These are phyloP conservation scores for Aspergillus costaricaensis DNA, from an alignment of 2,329 filamentous ascomycete genomes.

Conservation along the genomic window DNA sequence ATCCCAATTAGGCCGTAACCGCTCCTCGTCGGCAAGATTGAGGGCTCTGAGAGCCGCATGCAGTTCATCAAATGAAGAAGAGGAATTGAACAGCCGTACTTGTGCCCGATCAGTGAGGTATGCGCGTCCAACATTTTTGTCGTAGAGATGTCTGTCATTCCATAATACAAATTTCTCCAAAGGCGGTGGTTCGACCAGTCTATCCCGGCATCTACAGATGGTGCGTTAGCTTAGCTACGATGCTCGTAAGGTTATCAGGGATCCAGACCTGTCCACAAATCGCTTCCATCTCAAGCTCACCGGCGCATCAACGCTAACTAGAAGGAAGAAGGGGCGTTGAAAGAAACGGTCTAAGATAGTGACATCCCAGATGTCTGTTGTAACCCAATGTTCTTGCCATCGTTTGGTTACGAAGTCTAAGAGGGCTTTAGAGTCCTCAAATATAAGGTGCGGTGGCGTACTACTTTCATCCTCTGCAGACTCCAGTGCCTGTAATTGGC, in stretches of 20 bases:
- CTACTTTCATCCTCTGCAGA: constrained; percentile 19
- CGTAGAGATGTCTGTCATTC: constrained; percentile 76
- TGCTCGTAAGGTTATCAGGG: neutral
- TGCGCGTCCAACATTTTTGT: constrained; percentile 63
- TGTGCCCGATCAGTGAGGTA: constrained; percentile 79
- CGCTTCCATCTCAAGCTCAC: constrained; percentile 80
- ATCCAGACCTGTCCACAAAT: constrained; percentile 62
- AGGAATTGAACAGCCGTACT: constrained; percentile 83
- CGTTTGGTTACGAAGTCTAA: constrained; percentile 81
- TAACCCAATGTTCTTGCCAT: constrained; percentile 85
- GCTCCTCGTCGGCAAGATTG: constrained; percentile 73
- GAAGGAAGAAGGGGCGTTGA: constrained; percentile 85
- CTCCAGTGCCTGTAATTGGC: constrained; percentile 30
- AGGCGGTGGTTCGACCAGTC: constrained; percentile 53
- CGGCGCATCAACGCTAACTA: constrained; percentile 89
- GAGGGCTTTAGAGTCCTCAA: constrained; percentile 66
- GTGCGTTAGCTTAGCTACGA: neutral
- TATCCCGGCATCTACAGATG: constrained; percentile 49
- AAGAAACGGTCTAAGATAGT: constrained; percentile 71
- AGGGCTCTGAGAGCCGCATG: constrained; percentile 71
- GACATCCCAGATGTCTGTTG: constrained; percentile 77
- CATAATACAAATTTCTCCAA: constrained; percentile 62
- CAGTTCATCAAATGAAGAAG: constrained; percentile 69
- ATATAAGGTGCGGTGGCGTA: constrained; percentile 42
- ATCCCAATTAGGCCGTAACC: constrained; percentile 90